phyloP scores from a whole-genome alignment of 306 rosid genomes.

The Cajanus cajan region DNA sequence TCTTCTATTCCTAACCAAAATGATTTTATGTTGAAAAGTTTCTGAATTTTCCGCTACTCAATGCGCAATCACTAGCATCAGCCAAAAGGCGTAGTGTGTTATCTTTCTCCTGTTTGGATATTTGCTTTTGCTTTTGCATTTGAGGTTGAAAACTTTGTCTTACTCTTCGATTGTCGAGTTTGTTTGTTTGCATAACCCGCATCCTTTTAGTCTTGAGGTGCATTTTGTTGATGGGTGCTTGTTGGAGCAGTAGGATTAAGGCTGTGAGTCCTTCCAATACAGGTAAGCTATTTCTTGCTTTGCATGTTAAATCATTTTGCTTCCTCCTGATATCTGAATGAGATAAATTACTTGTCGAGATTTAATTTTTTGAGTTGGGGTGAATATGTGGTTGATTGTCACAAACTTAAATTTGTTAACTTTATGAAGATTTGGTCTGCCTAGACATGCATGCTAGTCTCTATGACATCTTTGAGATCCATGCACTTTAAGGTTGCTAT shows the following conservation, averaged over 20 bases:
- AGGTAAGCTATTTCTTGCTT: constrained; percentile 38
- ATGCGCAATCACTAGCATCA: constrained; percentile 38
- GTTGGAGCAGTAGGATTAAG: constrained; percentile 78
- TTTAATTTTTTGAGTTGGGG: neutral
- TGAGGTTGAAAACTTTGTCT: neutral
- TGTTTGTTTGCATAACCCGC: constrained; percentile 15
- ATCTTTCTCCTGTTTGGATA: constrained; percentile 21
- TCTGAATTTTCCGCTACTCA: constrained; percentile 13
- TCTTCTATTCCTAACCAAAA: constrained; percentile 25
- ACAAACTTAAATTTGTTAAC: neutral
- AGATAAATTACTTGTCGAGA: neutral
- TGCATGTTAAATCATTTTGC: neutral
- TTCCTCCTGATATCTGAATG: constrained; percentile 5
- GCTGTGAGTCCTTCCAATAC: constrained; percentile 54
- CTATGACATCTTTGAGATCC: constrained; percentile 17
- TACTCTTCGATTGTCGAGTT: constrained; percentile 21
- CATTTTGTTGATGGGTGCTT: constrained; percentile 66
- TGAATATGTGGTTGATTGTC: neutral
- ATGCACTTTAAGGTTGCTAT: constrained; percentile 9
- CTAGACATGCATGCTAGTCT: neutral
- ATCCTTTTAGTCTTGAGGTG: constrained; percentile 15
- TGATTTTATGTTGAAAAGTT: constrained; percentile 22
- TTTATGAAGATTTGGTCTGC: neutral
- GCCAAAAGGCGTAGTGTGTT: constrained; percentile 21
- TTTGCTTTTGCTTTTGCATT: neutral